phyloP scores from a whole-genome alignment of 2,329 filamentous ascomycete species.

The Apiospora sp. region DNA sequence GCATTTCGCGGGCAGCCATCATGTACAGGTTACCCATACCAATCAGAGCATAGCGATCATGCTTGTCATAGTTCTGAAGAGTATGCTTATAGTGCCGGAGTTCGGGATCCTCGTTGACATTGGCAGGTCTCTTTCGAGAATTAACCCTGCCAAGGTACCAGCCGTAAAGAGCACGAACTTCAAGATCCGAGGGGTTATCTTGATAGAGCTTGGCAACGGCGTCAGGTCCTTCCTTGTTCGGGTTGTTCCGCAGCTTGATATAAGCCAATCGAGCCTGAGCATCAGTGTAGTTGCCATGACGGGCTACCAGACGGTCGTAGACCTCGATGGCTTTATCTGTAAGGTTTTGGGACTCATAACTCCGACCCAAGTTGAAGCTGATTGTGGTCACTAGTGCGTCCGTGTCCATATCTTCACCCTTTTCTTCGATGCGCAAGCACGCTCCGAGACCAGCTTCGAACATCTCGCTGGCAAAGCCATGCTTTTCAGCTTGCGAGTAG shows the following conservation, averaged over 20 bases:
- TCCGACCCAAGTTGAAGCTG: constrained; percentile 93
- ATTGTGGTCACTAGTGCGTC: constrained; percentile 95
- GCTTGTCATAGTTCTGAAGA: constrained; percentile 92
- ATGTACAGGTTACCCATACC: constrained; percentile 97
- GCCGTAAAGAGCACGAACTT: constrained; percentile 91
- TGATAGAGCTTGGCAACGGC: constrained; percentile 87
- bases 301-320: constrained; percentile 84
- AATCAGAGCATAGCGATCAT: constrained; percentile 94
- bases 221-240: constrained; percentile 86
- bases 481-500: constrained; percentile 86
- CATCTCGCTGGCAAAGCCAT: constrained; percentile 79
- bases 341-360: constrained; percentile 86
- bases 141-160: constrained; percentile 89
- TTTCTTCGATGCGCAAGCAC: constrained; percentile 82
- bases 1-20: constrained; percentile 90
- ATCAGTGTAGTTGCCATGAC: constrained; percentile 92
- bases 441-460: constrained; percentile 93
- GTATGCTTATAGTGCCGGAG: constrained; percentile 97
- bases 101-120: constrained; percentile 88
- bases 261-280: constrained; percentile 89
- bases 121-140: constrained; percentile 81
- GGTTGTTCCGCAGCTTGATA: constrained; percentile 82
- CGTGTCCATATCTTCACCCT: constrained; percentile 78
- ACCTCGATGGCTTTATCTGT: constrained; percentile 85
- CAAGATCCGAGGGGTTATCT: constrained; percentile 82